Base-by-base conservation (phyloP, 768 basidiomycete species). In the Suillus subaureus region DNA sequence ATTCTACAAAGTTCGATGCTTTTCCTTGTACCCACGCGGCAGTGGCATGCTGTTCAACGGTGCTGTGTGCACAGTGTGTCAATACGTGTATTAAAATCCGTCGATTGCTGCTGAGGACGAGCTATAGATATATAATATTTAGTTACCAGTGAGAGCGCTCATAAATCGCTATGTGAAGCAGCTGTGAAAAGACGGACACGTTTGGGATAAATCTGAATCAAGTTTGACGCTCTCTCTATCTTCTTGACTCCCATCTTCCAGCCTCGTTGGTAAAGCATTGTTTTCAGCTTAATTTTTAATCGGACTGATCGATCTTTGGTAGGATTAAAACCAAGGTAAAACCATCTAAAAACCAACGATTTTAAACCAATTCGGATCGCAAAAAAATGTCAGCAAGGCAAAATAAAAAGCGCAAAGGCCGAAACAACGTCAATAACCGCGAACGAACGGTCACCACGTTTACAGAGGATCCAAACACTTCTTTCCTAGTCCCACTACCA, bases 381-480 rank as follows among this genome's bases (percentile, higher is more conserved):
- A 52, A 47, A 51, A 43, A 51, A 28, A 86, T 85, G 86, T 83
- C 87, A 80, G 80, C 85, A 79, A 80, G 85, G 67, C 86, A 84
- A 82, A 87, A 82, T 77, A 87, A 87, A 78, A 88, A 88, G 73
- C 82, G 86, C 69, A 88, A 86, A 73, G 82, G 81, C 26, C 86
- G 86, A 64, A 80, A 75, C 74, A 82, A 83, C 75, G 74, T 78
- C 69, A 83, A 81, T 69, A 84, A 80, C 75, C 84, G 89, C 70
- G 87, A 89, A 75, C 85, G 88, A 64, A 89, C 87, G n/a, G 86
- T 89, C 69, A 87, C 86, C 68, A 88, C 87, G 42, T 86, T 89
- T 72, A 86, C 87, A 13, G 81, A 86, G 70, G 85, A 86, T 68
- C 82, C 87, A 57, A 83, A 84, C 70, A 83, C 84, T 4, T 80